Evolutionary conservation across 176 grass and related monocot species (phyloP), one percentile per base, ranked within the genome.

Genomic region (Metroxylon sagu): DNA sequence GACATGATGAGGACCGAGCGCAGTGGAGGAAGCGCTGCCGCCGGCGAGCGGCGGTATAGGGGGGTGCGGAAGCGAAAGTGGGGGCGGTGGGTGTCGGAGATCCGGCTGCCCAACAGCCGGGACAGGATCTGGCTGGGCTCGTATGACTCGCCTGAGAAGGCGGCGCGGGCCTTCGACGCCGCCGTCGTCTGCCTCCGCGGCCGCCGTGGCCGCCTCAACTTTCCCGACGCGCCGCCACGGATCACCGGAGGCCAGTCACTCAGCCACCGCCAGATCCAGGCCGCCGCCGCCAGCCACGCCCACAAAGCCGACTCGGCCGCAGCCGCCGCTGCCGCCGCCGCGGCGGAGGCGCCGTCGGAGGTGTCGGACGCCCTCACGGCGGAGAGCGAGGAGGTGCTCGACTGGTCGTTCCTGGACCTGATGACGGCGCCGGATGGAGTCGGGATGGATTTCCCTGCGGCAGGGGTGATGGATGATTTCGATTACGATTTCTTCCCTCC

Each of bases 81-180:
- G 57, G 57, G 57, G 14, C 10, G 57, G 21, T 59, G 57, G 57
- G 26, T 59, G 57, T 29, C 57, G 16, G 57, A 59, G 57, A 59
- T 59, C 57, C 57, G 57, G 57, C 16, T 59, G 0, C 57, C 57
- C 57, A 59, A 59, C 26, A 59, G 57, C 57, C 26, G 57, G 26
- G 25, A 59, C 26, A 25, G 57, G 12, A 59, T 59, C 57, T 59
- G 57, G 57, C 57, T 59, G 26, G 57, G 57, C 23, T 59, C 57
- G 15, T 59, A 59, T 16, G 57, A 59, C 57, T 29, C 57, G 21
- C 15, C 57, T 4, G 57, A 59, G 26, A 59, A 59, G 57, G 57
- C 57, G 16, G 57, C 57, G 7, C 57, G 57, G 12, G 57, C 57
- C 14, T 59, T 59, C 26, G 57, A 59, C 26, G 57, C 57, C 3